Conservation (phyloP, 768 basidiomycete genomes). For the Galerina sulciceps region DNA sequence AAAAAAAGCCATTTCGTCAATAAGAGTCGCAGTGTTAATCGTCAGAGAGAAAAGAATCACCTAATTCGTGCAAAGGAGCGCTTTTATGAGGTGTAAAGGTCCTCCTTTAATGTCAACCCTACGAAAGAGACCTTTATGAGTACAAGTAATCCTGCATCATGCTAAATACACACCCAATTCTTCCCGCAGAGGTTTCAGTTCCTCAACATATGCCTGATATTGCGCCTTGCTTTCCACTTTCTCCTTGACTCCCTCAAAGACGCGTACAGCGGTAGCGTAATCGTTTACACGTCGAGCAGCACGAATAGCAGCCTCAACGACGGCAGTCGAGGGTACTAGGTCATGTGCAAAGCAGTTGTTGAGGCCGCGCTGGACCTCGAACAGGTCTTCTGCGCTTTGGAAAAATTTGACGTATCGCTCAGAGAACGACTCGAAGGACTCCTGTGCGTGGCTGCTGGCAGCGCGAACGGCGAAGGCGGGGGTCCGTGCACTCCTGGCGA, state of each 20-base stretch:
- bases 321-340: conserved; percentile 83
- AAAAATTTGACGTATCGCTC: conserved; percentile 95
- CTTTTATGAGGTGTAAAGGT: conserved; percentile 31
- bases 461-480: conserved; percentile 50
- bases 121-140: not conserved
- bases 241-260: conserved; percentile 95
- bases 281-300: conserved; percentile 93
- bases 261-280: conserved; percentile 94
- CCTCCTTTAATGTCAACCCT: conserved; percentile 33
- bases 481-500: conserved; percentile 39
- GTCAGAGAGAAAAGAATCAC: not conserved
- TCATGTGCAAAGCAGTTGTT: conserved; percentile 99
- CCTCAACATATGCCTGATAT: conserved; percentile 91
- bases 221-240: conserved; percentile 98
- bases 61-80: conserved; percentile 7
- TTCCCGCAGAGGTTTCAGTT: conserved; percentile 85
- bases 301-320: conserved; percentile 86
- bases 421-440: conserved; percentile 94
- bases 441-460: conserved; percentile 74
- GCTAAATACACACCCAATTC: conserved; percentile 78
- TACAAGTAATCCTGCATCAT: not conserved
- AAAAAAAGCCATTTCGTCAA: not conserved
- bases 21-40: not conserved
- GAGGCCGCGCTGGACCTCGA: conserved; percentile 97
- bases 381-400: conserved; percentile 90